Percentiles rank a stretch among this genome's conserved stretches.
Evolutionary conservation across 306 rosid species (phyloP).

Genomic region (Glycyrrhiza uralensis): DNA sequence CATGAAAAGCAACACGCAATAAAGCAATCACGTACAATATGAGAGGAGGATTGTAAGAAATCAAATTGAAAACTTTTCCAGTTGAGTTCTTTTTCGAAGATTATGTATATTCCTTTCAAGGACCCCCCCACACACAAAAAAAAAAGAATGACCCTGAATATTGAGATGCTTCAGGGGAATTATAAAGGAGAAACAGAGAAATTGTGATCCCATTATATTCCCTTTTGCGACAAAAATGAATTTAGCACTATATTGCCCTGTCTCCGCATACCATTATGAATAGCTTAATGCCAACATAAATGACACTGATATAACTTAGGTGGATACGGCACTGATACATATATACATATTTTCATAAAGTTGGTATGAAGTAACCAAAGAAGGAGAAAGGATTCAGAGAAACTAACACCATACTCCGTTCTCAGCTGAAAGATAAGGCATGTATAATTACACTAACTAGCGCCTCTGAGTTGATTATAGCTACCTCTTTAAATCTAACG

Average conservation of each 20-base stretch:
- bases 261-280: neutral
- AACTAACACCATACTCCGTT: too few relatives aligned
- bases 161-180: neutral
- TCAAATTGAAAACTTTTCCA: neutral
- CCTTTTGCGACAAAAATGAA: neutral
- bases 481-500: slow-evolving; percentile 93
- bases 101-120: neutral
- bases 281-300: neutral
- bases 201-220: too few relatives aligned
- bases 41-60: neutral
- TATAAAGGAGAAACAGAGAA: neutral
- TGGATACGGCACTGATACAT: too few relatives aligned
- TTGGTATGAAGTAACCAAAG: neutral
- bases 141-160: neutral
- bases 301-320: neutral
- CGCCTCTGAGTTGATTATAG: neutral
- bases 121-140: neutral
- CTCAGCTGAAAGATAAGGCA: neutral
- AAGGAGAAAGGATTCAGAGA: too few relatives aligned
- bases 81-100: neutral
- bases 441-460: neutral
- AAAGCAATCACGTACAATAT: too few relatives aligned
- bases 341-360: neutral
- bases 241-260: neutral
- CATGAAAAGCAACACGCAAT: neutral